phyloP scores from a whole-genome alignment of 306 rosid species.

The Sphenostylis stenocarpa region DNA sequence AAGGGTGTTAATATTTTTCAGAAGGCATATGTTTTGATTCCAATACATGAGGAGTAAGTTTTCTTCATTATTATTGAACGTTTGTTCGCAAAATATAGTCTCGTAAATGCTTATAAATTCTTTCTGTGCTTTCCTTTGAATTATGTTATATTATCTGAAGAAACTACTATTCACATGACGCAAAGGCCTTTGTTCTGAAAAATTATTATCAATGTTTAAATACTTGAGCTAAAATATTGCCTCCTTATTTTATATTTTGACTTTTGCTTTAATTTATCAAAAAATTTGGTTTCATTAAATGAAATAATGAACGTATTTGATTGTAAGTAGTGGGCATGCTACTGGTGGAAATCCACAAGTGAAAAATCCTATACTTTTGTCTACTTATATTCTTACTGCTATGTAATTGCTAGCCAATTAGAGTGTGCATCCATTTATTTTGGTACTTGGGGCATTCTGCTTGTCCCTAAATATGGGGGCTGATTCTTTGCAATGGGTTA shows the following conservation, averaged over 20 bases:
- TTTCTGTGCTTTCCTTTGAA: slow-evolving; percentile 9
- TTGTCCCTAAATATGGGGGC: not conserved
- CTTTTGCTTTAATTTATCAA: not conserved
- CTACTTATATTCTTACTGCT: not conserved
- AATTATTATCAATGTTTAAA: slow-evolving; percentile 14
- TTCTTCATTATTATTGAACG: slow-evolving; percentile 10
- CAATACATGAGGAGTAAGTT: slow-evolving; percentile 84
- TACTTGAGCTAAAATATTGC: slow-evolving; percentile 4
- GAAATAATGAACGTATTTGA: slow-evolving; percentile 1
- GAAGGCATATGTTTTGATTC: slow-evolving; percentile 88
- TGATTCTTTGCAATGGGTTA: not conserved
- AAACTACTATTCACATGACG: slow-evolving; percentile 14
- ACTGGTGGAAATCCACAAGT: not conserved
- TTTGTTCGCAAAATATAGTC: slow-evolving; percentile 6
- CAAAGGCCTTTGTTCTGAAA: not conserved
- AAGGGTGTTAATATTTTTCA: slow-evolving; percentile 88
- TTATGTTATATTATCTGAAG: slow-evolving; percentile 22
- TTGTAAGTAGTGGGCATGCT: slow-evolving; percentile 3
- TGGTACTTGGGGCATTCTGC: not conserved
- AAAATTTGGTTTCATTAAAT: not conserved
- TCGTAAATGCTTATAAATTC: slow-evolving; percentile 14
- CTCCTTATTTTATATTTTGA: not conserved
- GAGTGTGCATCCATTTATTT: not conserved
- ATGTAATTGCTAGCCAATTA: not conserved
- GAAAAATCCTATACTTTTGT: not conserved